Percentiles rank a stretch among this genome's conserved stretches.
Conservation (phyloP, 2,329 filamentous ascomycete species). For the Sphaerulina populicola region DNA sequence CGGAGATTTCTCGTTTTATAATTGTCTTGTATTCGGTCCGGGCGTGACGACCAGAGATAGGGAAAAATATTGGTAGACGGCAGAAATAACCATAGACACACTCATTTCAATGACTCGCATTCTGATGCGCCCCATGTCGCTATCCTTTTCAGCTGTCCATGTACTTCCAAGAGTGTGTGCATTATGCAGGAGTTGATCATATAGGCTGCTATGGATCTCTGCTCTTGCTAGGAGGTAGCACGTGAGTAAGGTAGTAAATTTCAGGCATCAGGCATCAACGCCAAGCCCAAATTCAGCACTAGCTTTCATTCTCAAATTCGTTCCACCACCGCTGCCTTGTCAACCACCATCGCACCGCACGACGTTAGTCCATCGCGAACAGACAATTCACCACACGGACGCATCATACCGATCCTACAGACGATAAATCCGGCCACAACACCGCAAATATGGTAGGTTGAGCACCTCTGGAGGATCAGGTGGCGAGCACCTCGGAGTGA, state of each 20-base stretch:
- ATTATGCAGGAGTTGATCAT: no score
- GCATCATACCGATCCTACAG: slow-evolving; percentile 10
- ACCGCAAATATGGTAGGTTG: slow-evolving; percentile 30
- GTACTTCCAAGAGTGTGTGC: no score
- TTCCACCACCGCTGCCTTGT: slow-evolving; percentile 7
- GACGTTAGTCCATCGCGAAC: slow-evolving; percentile 17
- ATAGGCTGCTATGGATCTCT: no score
- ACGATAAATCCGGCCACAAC: slow-evolving; percentile 17
- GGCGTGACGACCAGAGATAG: slow-evolving; percentile 3
- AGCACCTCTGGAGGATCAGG: slow-evolving; percentile 8
- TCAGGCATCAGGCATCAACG: no score
- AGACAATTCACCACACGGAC: slow-evolving; percentile 13
- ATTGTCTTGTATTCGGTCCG: slow-evolving; percentile 6
- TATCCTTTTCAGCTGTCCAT: background rate
- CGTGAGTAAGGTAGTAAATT: no score
- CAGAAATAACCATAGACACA: slow-evolving; percentile 10
- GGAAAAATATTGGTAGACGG: slow-evolving; percentile 10
- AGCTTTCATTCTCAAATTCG: slow-evolving; percentile 2
- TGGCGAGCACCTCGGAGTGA: slow-evolving; percentile 13
- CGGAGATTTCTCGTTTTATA: slow-evolving; percentile 5
- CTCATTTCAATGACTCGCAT: slow-evolving; percentile 11
- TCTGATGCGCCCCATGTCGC: background rate
- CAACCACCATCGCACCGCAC: slow-evolving; percentile 9
- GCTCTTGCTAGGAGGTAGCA: no score
- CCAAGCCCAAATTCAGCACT: background rate